Evolutionary conservation across 192 early-diverging fungal species (phyloP).

Genomic region (Coemansia sp.): DNA sequence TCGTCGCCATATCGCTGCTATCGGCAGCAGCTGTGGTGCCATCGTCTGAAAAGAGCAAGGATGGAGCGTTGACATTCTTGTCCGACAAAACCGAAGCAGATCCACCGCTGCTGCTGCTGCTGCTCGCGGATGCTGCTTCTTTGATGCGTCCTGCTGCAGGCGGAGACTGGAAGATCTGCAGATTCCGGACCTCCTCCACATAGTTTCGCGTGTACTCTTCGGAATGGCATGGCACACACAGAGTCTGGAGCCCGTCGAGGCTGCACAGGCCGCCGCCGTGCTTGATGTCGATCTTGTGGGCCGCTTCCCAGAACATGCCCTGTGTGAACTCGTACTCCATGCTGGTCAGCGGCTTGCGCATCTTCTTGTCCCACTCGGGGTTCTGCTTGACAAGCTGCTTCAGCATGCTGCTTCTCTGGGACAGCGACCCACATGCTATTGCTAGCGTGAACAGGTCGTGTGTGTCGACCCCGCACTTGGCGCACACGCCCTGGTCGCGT

Average conservation of each 20-base stretch:
- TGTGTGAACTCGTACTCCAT: slow-evolving; percentile 33
- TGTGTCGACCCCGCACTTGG: slow-evolving; percentile 36
- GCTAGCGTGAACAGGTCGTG: slow-evolving; percentile 30
- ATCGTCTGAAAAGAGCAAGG: too few species aligned
- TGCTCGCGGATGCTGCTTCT: not conserved
- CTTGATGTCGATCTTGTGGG: slow-evolving; percentile 45
- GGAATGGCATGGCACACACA: slow-evolving; percentile 50
- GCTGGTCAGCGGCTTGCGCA: slow-evolving; percentile 23
- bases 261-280: slow-evolving; percentile 52
- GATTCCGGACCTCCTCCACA: slow-evolving; percentile 19
- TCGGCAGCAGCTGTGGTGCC: too few species aligned
- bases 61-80: too few species aligned
- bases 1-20: too few species aligned
- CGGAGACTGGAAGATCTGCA: slow-evolving; percentile 23
- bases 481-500: slow-evolving; percentile 49
- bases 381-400: slow-evolving; percentile 18
- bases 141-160: not conserved
- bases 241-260: slow-evolving; percentile 43
- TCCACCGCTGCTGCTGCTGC: not conserved
- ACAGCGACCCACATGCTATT: slow-evolving; percentile 20
- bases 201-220: slow-evolving; percentile 42
- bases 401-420: slow-evolving; percentile 19
- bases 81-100: not conserved
- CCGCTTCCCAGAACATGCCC: slow-evolving; percentile 56
- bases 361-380: slow-evolving; percentile 38